Base-by-base conservation (phyloP, 202 grass and related monocot genomes). In the Saccharum hybrid region DNA sequence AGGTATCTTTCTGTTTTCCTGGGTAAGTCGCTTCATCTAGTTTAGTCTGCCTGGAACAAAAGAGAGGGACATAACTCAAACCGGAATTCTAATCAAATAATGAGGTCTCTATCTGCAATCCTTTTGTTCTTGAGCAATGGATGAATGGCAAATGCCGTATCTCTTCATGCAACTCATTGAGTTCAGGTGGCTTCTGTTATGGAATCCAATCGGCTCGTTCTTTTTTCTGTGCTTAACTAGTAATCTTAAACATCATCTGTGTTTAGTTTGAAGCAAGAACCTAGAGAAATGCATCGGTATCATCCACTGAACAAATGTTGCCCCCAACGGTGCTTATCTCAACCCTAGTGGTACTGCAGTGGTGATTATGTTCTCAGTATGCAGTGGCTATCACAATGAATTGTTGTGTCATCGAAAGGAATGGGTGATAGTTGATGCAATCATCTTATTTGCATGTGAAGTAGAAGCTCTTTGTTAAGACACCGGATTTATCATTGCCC, bases 41-140 rank as follows among this genome's bases (percentile, higher is more conserved):
- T 81, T 90, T 87, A 75, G 81, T 49, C 74, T 65, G 57, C 76
- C 74, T 59, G 71, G 54, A 87, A 74, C 84, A 90, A 59, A 84
- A 60, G 46, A 66, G 33, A 28, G 60, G 60, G 26, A 37, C 46
- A 51, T 33, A 70, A 71, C 52, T 60, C 9, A 62, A 68, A 71
- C 30, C 19, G 8, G 62, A 66, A 42, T 84, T 84, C 88, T 39
- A 68, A 71, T 71, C 42, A 37, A 79, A 65, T n/a, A 76, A 81
- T 70, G 49, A 87, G 80, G 64, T 90, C 82, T 85, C 57, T 36
- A 45, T 81, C 22, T 51, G 15, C 75, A 80, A 76, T 79, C 14
- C 67, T 80, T 83, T 42, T 84, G 63, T 87, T 84, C 71, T 74
- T 81, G 81, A 72, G 13, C 74, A 72, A 61, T 57, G 42, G 81